Conservation (phyloP, 768 basidiomycete species). For the Naganishia kalamii region DNA sequence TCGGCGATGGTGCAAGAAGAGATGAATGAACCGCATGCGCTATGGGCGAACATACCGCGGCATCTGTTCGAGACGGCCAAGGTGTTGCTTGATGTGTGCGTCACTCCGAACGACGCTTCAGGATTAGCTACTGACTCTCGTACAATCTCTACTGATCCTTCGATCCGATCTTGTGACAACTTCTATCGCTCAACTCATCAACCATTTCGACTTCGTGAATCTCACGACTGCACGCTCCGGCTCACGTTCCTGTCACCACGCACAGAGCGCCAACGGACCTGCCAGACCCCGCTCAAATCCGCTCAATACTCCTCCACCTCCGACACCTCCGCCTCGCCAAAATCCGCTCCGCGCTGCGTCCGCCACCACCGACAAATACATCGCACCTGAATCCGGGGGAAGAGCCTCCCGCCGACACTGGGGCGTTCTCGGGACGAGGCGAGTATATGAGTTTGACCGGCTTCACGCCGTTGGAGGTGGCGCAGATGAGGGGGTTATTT, state of each 20-base stretch:
- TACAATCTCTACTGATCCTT: background rate
- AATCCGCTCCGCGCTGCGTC: slow-evolving; percentile 67
- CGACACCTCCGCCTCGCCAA: slow-evolving; percentile 94
- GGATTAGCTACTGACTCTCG: too few species aligned
- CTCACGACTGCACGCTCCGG: too few species aligned
- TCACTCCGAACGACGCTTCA: too few species aligned
- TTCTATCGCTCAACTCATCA: too few species aligned
- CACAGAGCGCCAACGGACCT: slow-evolving; percentile 53
- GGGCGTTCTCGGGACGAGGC: slow-evolving; percentile 27
- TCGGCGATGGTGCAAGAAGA: slow-evolving; percentile 69
- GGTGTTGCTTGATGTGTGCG: slow-evolving; percentile 85
- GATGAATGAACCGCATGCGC: slow-evolving; percentile 59
- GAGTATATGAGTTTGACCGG: slow-evolving; percentile 31
- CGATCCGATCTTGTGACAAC: too few species aligned
- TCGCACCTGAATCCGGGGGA: background rate
- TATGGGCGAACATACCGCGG: slow-evolving; percentile 70
- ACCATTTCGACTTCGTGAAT: too few species aligned
- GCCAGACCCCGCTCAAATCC: slow-evolving; percentile 71
- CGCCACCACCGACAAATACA: background rate
- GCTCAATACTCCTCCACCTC: slow-evolving; percentile 83
- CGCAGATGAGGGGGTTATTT: slow-evolving; percentile 43
- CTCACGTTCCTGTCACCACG: background rate
- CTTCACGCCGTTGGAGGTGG: slow-evolving; percentile 42
- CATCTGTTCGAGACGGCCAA: slow-evolving; percentile 86
- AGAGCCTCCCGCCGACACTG: background rate